These are phyloP conservation scores for Dothistroma pini DNA, from an alignment of 2,329 filamentous ascomycete species.

Conservation along the genomic window DNA sequence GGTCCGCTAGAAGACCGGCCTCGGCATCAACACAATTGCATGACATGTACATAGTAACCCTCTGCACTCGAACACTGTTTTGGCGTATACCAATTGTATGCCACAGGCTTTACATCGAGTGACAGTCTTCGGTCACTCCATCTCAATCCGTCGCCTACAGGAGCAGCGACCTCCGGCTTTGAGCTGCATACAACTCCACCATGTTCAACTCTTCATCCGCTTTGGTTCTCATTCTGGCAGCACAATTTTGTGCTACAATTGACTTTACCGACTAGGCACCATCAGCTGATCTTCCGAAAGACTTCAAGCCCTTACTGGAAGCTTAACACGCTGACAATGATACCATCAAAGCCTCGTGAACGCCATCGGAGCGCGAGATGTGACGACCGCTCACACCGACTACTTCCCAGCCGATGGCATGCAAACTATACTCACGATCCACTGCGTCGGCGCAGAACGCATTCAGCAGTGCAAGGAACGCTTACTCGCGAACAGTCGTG, in stretches of 20 bases:
- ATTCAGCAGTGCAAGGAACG: slow-evolving; percentile 10
- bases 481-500: slow-evolving; percentile 2
- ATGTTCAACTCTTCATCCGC: not conserved
- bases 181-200: not conserved
- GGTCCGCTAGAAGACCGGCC: too few species aligned
- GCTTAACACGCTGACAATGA: not conserved
- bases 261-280: not conserved
- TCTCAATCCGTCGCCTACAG: too few species aligned
- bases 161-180: not conserved
- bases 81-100: too few species aligned
- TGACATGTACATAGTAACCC: too few species aligned
- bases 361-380: slow-evolving; percentile 4
- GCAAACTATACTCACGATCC: slow-evolving; percentile 9
- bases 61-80: too few species aligned
- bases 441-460: slow-evolving; percentile 4
- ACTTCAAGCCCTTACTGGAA: not conserved
- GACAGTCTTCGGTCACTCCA: too few species aligned
- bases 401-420: slow-evolving; percentile 13
- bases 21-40: too few species aligned
- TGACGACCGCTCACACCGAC: slow-evolving; percentile 12
- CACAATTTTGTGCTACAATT: not conserved
- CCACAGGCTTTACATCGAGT: too few species aligned
- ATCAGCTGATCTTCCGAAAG: not conserved
- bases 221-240: not conserved
- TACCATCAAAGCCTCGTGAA: slow-evolving; percentile 4